A percentile compares a stretch with the other conserved stretches of the same genome.
Conservation (phyloP, 2,329 filamentous ascomycete genomes). For the Lecanoromycetidae sp. region DNA sequence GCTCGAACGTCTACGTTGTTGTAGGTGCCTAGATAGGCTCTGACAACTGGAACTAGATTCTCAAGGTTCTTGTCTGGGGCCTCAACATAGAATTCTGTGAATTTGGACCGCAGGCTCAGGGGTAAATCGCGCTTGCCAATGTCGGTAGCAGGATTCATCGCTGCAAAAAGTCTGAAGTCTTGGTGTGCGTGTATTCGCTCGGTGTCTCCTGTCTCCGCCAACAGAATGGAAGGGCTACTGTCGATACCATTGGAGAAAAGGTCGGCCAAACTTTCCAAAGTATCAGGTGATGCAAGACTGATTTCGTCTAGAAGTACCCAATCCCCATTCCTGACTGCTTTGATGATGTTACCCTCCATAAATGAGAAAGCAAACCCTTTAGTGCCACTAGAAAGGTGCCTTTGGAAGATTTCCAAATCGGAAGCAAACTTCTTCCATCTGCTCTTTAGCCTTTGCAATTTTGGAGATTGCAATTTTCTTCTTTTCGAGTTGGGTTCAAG, state of each 20-base stretch:
- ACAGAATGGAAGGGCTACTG: slow-evolving; percentile 65
- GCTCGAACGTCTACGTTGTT: slow-evolving; percentile 61
- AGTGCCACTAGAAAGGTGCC: slow-evolving; percentile 60
- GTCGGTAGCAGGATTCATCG: slow-evolving; percentile 98
- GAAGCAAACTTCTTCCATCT: slow-evolving; percentile 72
- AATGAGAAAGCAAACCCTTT: slow-evolving; percentile 87
- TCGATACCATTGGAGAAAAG: slow-evolving; percentile 62
- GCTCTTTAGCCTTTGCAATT: slow-evolving; percentile 44
- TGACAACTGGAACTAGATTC: slow-evolving; percentile 77
- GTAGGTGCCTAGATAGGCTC: slow-evolving; percentile 67
- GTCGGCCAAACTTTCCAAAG: slow-evolving; percentile 84
- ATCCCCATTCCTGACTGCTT: slow-evolving; percentile 88
- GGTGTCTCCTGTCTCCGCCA: slow-evolving; percentile 88
- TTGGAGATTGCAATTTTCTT: slow-evolving; percentile 45
- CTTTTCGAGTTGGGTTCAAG: slow-evolving; percentile 53
- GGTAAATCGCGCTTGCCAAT: slow-evolving; percentile 91
- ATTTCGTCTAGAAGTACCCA: slow-evolving; percentile 98
- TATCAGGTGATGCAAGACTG: slow-evolving; percentile 89
- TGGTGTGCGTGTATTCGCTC: slow-evolving; percentile 81
- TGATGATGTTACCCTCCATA: slow-evolving; percentile 89
- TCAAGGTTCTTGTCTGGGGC: slow-evolving; percentile 79
- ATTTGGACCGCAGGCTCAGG: slow-evolving; percentile 74
- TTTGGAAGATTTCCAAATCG: slow-evolving; percentile 65
- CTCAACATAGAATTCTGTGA: slow-evolving; percentile 89
- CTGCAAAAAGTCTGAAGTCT: slow-evolving; percentile 90